Evolutionary conservation across 768 basidiomycete genomes (phyloP).

Genomic region (Tylopilus subfusipes): DNA sequence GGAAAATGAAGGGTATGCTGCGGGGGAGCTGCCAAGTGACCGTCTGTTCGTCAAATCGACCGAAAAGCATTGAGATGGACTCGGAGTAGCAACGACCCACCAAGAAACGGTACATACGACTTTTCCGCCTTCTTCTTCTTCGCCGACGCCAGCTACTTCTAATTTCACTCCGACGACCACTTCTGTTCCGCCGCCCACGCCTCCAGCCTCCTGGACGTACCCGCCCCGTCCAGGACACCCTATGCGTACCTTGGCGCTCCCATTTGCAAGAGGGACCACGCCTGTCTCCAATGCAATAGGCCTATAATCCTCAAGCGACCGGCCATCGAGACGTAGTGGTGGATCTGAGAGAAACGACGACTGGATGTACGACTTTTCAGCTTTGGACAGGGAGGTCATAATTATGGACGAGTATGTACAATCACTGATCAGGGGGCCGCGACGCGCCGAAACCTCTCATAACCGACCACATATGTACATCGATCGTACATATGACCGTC

Average conservation of each 20-base stretch:
- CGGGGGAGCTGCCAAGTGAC: constrained; percentile 58
- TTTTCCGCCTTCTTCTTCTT: constrained; percentile 54
- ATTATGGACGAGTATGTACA: too few species aligned
- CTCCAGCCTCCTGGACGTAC: constrained; percentile 68
- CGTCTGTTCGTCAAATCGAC: constrained; percentile 6
- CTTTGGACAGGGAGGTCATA: constrained; percentile 54
- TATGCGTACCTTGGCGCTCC: constrained; percentile 74
- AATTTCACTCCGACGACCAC: constrained; percentile 75
- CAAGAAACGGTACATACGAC: constrained; percentile 71
- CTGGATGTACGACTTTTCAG: constrained; percentile 75
- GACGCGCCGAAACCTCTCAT: too few species aligned
- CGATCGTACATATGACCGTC: too few species aligned
- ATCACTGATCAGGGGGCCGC: too few species aligned
- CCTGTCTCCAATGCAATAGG: constrained; percentile 72
- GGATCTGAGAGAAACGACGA: constrained; percentile 55
- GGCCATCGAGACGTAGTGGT: constrained; percentile 76
- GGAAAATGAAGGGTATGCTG: constrained; percentile 71
- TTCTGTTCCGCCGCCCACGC: constrained; percentile 76
- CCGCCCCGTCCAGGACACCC: constrained; percentile 66
- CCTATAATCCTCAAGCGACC: constrained; percentile 62
- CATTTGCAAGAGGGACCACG: constrained; percentile 77
- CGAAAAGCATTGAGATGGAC: neutral
- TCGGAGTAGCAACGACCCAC: constrained; percentile 42
- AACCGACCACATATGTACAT: too few species aligned
- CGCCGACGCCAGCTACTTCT: constrained; percentile 57